Evolutionary conservation across 352 stramenopile species (phyloP).

Genomic region (Phytophthora litchii): DNA sequence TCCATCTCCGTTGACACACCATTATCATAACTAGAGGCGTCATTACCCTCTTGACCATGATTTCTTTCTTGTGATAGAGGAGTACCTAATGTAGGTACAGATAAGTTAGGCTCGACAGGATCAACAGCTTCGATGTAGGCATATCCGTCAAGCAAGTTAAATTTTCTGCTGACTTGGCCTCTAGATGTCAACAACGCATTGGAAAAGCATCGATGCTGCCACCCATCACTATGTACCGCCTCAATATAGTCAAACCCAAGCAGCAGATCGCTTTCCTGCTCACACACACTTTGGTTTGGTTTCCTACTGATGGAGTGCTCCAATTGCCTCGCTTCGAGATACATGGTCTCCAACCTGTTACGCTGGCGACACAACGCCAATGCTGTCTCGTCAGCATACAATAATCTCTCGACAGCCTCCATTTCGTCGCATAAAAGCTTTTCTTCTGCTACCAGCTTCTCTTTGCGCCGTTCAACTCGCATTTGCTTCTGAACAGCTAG

Average conservation of each 20-base stretch:
- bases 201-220: background rate
- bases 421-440: slow-evolving; percentile 52
- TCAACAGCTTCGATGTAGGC: slow-evolving; percentile 47
- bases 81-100: background rate
- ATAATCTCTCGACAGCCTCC: slow-evolving; percentile 45
- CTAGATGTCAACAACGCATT: background rate
- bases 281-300: background rate
- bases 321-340: slow-evolving; percentile 45
- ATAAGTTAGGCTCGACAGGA: background rate
- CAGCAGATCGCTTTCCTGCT: slow-evolving; percentile 29
- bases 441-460: slow-evolving; percentile 49
- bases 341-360: slow-evolving; percentile 51
- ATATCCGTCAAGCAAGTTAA: slow-evolving; percentile 42
- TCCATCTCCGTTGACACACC: too few relatives aligned
- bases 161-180: background rate
- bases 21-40: too few relatives aligned
- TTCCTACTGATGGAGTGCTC: background rate
- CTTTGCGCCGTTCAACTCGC: slow-evolving; percentile 55
- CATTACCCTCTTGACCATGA: too few relatives aligned
- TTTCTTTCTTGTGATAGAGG: background rate
- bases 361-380: slow-evolving; percentile 50
- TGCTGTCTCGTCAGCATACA: slow-evolving; percentile 45
- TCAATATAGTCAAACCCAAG: slow-evolving; percentile 49
- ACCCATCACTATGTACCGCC: background rate
- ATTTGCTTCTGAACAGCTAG: slow-evolving; percentile 52